phyloP scores from a whole-genome alignment of 2,329 filamentous ascomycete species.

The Nakataea oryzae region DNA sequence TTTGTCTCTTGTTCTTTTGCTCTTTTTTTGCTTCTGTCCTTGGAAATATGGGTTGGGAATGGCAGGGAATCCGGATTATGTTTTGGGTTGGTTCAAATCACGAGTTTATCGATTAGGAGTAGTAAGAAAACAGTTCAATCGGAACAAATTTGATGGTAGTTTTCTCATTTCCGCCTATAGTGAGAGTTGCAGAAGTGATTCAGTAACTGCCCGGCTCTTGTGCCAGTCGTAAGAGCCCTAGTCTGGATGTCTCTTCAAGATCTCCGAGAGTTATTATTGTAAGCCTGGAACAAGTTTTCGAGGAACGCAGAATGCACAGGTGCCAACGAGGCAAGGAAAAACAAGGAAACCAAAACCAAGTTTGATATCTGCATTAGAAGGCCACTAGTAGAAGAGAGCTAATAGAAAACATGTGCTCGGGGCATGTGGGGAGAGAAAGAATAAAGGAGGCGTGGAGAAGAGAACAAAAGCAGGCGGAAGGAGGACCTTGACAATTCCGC shows the following conservation, averaged over 20 bases:
- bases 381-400: conserved; percentile 41
- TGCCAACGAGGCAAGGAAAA: neutral
- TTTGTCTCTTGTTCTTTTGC: neutral
- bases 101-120: too few species aligned
- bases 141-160: neutral
- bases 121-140: neutral
- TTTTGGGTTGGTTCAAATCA: neutral
- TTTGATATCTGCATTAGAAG: conserved; percentile 53
- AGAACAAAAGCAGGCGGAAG: neutral
- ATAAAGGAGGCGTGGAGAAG: neutral
- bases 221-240: too few species aligned
- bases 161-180: too few species aligned
- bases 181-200: too few species aligned
- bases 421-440: neutral
- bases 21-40: neutral
- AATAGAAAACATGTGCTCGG: conserved; percentile 9
- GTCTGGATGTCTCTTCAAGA: too few species aligned
- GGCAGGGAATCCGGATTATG: neutral
- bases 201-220: too few species aligned
- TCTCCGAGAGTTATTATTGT: too few species aligned
- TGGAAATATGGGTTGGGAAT: neutral
- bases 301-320: neutral
- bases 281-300: too few species aligned
- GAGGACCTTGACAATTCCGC: neutral
- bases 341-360: conserved; percentile 45